Base-by-base conservation (phyloP, 1,284 basidiomycete genomes). In the Trametes pubescens region DNA sequence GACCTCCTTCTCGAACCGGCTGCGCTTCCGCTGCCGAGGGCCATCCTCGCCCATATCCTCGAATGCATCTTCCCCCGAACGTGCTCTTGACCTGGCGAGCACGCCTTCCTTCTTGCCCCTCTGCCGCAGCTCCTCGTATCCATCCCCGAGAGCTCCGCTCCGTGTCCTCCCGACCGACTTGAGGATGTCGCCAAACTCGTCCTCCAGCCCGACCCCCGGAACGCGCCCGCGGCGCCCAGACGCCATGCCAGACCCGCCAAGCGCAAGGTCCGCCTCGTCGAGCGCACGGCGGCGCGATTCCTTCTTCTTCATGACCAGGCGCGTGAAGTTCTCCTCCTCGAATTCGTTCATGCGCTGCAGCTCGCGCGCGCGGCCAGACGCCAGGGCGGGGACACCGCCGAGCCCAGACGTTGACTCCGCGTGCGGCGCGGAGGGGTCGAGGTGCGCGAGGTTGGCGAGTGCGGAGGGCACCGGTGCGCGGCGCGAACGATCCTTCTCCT, bases 321-420 rank as follows among this genome's bases (percentile, higher is more conserved):
- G 89, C 32, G 93, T 95, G 81, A 99, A 96, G 77, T 98, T 97
- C 59, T 95, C 94, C 78, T 99, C 97, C 79, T 99, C 97, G 77
- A 94, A 99, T 68, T 95, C 92, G 57, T 88, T 88, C 81, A 98
- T 90, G 14, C 91, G 86, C 70, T 90, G 87, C 65, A 99, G 82
- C 66, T 94, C 89, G 38, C 88, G 84, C 10, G 92, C 92, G 26
- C 94, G 90, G 22, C 84, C 82, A 1, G 90, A 91, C 47, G 78
- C 78, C 16, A 86, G 81, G 59, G 81, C 81, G 43, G 82, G 89
- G 65, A 81, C 86, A 57, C 83, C 82, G 9, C 92, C 90, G 3
- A 97, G 81, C 59, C 95, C 95, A 4, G 93, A 88, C 0, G 92
- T 90, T 1, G 92, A 88, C 75, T 96, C 94, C 37, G 83, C 71